phyloP scores from a whole-genome alignment of 495 filamentous ascomycete species.

The Trichocladium antarcticum region DNA sequence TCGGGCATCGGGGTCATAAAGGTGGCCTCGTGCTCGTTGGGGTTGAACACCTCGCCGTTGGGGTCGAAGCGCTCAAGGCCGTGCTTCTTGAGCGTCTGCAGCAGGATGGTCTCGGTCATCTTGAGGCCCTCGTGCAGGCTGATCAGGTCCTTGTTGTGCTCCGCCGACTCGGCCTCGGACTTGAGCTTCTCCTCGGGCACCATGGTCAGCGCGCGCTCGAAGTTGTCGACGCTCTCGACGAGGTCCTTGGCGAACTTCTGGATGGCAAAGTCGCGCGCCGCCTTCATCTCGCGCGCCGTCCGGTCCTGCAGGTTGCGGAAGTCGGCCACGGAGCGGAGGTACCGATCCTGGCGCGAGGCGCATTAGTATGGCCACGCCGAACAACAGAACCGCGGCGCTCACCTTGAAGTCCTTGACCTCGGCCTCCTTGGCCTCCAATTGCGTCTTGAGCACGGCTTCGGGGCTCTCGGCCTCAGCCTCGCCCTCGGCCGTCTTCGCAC shows the following conservation, averaged over 20 bases:
- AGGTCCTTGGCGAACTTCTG: conserved; percentile 90
- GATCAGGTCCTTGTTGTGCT: conserved; percentile 55
- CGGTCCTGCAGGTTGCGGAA: conserved; percentile 96
- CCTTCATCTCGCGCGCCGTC: conserved; percentile 79
- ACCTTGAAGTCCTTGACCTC: conserved; percentile 85
- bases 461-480: conserved; percentile 26
- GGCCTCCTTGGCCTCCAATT: conserved; percentile 74
- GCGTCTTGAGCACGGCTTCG: conserved; percentile 31
- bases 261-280: conserved; percentile 83
- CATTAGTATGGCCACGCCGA: not conserved
- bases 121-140: conserved; percentile 78
- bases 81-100: conserved; percentile 85
- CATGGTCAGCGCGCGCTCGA: conserved; percentile 76
- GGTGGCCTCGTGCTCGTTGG: conserved; percentile 89
- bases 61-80: conserved; percentile 86
- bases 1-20: conserved; percentile 77
- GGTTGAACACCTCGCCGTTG: conserved; percentile 72
- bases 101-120: conserved; percentile 86
- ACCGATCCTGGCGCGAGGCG: conserved; percentile 59
- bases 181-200: conserved; percentile 64
- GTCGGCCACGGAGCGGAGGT: conserved; percentile 83
- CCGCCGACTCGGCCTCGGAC: conserved; percentile 39
- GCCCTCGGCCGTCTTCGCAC: conserved; percentile 20
- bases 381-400: conserved; percentile 7
- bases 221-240: conserved; percentile 88